These are phyloP conservation scores for Botrytis fabae DNA, from an alignment of 2,329 filamentous ascomycete genomes.

Conservation along the genomic window DNA sequence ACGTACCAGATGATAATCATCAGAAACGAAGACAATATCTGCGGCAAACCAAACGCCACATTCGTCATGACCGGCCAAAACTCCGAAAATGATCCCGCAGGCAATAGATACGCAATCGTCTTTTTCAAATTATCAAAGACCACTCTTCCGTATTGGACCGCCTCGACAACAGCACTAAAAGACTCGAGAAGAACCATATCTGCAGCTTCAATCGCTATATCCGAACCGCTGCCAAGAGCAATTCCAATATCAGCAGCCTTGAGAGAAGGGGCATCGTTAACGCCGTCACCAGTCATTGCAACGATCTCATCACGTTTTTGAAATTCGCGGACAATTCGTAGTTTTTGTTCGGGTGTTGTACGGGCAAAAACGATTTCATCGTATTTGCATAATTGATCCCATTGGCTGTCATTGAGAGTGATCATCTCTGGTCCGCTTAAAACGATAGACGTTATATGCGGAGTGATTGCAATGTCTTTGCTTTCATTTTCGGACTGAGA, in stretches of 20 bases:
- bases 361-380: slow-evolving; percentile 73
- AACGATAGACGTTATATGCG: slow-evolving; percentile 50
- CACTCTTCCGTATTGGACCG: slow-evolving; percentile 69
- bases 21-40: slow-evolving; percentile 58
- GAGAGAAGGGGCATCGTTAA: slow-evolving; percentile 55
- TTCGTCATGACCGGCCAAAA: slow-evolving; percentile 61
- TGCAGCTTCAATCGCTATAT: slow-evolving; percentile 62
- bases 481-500: not conserved
- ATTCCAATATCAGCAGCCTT: slow-evolving; percentile 67
- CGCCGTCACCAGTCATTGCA: slow-evolving; percentile 51
- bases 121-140: slow-evolving; percentile 83
- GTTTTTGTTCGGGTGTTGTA: slow-evolving; percentile 75
- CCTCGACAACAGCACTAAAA: slow-evolving; percentile 70
- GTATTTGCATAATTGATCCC: slow-evolving; percentile 63
- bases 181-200: slow-evolving; percentile 67
- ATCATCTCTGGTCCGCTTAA: slow-evolving; percentile 65
- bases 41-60: slow-evolving; percentile 58
- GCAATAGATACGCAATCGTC: slow-evolving; percentile 58
- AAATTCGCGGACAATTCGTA: slow-evolving; percentile 65
- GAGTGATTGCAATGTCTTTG: not conserved
- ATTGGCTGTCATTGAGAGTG: slow-evolving; percentile 63
- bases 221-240: slow-evolving; percentile 56
- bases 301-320: slow-evolving; percentile 57
- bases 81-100: slow-evolving; percentile 60
- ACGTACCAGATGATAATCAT: slow-evolving; percentile 44